Conservation (phyloP, 2,329 filamentous ascomycete genomes). For the Epichloe scottii region DNA sequence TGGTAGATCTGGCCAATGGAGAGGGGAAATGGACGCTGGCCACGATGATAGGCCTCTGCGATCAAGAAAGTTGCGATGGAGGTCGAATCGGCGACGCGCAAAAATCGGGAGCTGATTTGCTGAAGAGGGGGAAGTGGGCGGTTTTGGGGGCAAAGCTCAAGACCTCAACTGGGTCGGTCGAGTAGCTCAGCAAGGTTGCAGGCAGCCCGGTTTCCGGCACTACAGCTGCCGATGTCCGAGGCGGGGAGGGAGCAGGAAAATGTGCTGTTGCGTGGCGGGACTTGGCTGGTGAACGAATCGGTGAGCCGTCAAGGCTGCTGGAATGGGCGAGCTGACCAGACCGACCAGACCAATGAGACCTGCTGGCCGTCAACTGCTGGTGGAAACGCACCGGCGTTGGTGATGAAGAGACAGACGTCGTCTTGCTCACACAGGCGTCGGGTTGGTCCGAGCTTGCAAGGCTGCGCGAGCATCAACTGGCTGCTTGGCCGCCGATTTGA, state of each 20-base stretch:
- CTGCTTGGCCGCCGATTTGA: background rate
- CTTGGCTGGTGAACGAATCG: background rate
- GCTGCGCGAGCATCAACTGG: slow-evolving; percentile 2
- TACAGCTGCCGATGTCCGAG: slow-evolving; percentile 8
- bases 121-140: slow-evolving; percentile 13
- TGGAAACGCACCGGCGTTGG: background rate
- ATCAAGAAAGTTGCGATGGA: slow-evolving; percentile 25
- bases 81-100: slow-evolving; percentile 20
- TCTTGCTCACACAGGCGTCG: background rate
- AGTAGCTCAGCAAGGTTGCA: slow-evolving; percentile 1
- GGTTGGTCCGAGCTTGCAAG: slow-evolving; percentile 1
- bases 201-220: slow-evolving; percentile 4
- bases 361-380: background rate
- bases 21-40: slow-evolving; percentile 26
- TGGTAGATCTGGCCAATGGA: slow-evolving; percentile 33
- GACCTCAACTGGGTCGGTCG: slow-evolving; percentile 1
- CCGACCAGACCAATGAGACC: background rate
- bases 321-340: background rate
- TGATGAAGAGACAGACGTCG: background rate
- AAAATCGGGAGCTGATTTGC: slow-evolving; percentile 39
- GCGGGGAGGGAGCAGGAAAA: slow-evolving; percentile 2
- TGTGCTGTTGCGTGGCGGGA: background rate
- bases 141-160: slow-evolving; percentile 9
- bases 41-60: slow-evolving; percentile 40
- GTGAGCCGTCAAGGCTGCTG: background rate